Conservation (phyloP, 441 rosid species). For the Breynia disticha region DNA sequence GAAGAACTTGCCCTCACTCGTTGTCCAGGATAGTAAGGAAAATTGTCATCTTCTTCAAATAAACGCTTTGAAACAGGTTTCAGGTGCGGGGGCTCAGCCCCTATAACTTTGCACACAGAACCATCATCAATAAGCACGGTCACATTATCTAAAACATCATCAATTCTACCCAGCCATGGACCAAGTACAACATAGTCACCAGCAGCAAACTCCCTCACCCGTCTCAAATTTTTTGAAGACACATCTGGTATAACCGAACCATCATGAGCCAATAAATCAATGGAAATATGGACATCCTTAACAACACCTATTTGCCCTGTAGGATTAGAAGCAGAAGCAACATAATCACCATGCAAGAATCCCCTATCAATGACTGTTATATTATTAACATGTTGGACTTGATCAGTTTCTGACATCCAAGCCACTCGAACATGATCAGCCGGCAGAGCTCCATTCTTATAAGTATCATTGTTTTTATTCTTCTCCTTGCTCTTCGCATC, state of each 20-base stretch:
- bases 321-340: conserved; percentile 70
- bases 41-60: conserved; percentile 79
- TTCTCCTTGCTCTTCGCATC: conserved; percentile 22
- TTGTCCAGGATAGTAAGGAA: conserved; percentile 90
- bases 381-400: conserved; percentile 52
- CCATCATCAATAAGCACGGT: conserved; percentile 94
- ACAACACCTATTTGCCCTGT: conserved; percentile 91
- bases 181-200: conserved; percentile 91
- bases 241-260: conserved; percentile 56
- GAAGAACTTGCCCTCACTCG: conserved; percentile 86
- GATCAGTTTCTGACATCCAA: conserved; percentile 76
- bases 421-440: conserved; percentile 79
- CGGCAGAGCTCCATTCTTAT: conserved; percentile 48
- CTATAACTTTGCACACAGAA: conserved; percentile 71
- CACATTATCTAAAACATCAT: conserved; percentile 88
- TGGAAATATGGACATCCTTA: conserved; percentile 63
- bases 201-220: conserved; percentile 70
- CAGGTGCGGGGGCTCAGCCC: conserved; percentile 68
- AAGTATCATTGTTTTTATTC: conserved; percentile 21
- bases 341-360: conserved; percentile 87
- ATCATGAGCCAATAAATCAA: conserved; percentile 60
- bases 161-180: conserved; percentile 93
- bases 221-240: conserved; percentile 61
- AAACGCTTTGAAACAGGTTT: conserved; percentile 59
- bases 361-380: conserved; percentile 77